phyloP scores from a whole-genome alignment of 2,329 filamentous ascomycete genomes.

The Scedosporium aurantiacum region DNA sequence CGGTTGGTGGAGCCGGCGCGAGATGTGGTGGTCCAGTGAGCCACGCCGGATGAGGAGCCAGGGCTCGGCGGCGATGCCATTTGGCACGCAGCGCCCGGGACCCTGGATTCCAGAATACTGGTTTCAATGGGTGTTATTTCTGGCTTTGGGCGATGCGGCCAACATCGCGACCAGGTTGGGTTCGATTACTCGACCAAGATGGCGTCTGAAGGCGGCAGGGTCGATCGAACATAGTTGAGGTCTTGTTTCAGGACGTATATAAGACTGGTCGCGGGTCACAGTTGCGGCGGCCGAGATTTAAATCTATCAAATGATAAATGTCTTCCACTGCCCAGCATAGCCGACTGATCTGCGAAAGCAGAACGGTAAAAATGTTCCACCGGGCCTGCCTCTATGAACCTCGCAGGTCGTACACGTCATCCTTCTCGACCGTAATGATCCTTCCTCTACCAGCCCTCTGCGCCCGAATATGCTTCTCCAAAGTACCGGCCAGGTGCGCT shows the following conservation, averaged over 20 bases:
- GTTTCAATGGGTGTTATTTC: too few species aligned
- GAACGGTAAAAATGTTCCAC: not conserved
- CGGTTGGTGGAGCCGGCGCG: too few species aligned
- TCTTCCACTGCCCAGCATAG: too few species aligned
- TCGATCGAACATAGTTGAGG: too few species aligned
- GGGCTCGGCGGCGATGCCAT: too few species aligned
- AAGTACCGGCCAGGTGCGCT: constrained; percentile 24
- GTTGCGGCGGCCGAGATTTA: not conserved
- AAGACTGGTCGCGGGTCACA: not conserved
- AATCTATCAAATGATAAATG: too few species aligned
- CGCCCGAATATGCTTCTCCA: constrained; percentile 36
- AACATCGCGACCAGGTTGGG: not conserved
- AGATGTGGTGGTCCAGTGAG: too few species aligned
- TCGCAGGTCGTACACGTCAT: constrained; percentile 12
- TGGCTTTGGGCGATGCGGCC: not conserved
- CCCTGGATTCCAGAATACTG: too few species aligned
- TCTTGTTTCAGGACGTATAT: too few species aligned
- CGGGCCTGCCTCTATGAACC: not conserved
- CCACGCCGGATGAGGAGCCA: too few species aligned
- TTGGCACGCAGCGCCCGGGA: too few species aligned
- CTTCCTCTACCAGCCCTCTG: constrained; percentile 36
- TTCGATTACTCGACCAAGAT: not conserved
- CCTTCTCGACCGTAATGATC: constrained; percentile 37
- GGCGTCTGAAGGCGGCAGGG: not conserved
- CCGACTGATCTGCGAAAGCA: not conserved